Conservation (phyloP, 768 basidiomycete genomes). For the Mycena amicta region DNA sequence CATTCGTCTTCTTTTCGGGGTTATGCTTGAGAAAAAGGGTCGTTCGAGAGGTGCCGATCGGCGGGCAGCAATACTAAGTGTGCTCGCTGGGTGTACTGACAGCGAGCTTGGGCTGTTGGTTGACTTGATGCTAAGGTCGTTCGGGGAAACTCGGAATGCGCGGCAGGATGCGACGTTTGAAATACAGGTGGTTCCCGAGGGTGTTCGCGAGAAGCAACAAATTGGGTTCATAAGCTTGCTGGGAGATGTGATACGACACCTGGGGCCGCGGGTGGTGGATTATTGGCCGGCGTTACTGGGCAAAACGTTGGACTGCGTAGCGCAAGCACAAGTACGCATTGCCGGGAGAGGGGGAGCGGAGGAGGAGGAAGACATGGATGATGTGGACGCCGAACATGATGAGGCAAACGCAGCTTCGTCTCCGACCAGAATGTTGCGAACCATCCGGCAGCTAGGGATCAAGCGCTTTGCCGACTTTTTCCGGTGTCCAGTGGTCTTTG, state of each 20-base stretch:
- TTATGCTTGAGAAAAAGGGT: conserved; percentile 82
- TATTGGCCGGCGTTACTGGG: conserved; percentile 81
- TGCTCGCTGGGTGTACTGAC: conserved; percentile 69
- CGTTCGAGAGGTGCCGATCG: conserved; percentile 67
- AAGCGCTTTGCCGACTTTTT: conserved; percentile 90
- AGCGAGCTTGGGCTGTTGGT: conserved; percentile 78
- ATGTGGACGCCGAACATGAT: conserved; percentile 37
- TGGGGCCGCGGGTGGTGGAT: conserved; percentile 69
- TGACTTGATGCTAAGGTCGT: conserved; percentile 84
- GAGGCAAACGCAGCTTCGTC: conserved; percentile 29
- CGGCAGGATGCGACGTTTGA: conserved; percentile 31
- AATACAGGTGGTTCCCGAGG: conserved; percentile 28
- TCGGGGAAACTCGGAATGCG: conserved; percentile 41
- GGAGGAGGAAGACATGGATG: conserved; percentile 42
- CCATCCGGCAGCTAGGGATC: conserved; percentile 80
- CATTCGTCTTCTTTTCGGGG: conserved; percentile 81
- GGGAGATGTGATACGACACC: conserved; percentile 78
- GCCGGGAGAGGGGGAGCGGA: conserved; percentile 40
- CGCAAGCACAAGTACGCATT: conserved; percentile 63
- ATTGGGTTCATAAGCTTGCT: conserved; percentile 85
- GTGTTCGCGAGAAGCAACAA: conserved; percentile 64
- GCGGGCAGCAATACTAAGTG: conserved; percentile 72
- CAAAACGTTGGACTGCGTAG: conserved; percentile 65
- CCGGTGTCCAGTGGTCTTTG: conserved; percentile 68
- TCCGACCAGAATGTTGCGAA: conserved; percentile 50